These are phyloP conservation scores for Globisporangium yorkense DNA, from an alignment of 352 stramenopile species.

Conservation along the genomic window DNA sequence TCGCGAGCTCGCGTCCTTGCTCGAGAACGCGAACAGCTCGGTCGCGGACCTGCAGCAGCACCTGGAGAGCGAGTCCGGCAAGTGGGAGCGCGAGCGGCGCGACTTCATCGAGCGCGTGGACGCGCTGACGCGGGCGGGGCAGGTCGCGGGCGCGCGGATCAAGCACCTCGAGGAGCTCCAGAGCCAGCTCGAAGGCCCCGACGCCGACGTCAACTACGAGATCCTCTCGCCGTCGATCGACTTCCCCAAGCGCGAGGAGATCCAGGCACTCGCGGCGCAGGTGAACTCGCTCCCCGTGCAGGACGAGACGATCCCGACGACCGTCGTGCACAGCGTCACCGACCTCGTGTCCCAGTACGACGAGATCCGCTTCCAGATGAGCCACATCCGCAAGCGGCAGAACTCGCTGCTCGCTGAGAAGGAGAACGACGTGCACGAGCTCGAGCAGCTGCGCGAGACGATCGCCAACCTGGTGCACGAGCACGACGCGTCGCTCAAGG, in stretches of 20 bases:
- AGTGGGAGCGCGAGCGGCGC: constrained; percentile 9
- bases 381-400: constrained; percentile 17
- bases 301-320: background rate
- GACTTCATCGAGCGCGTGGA: constrained; percentile 14
- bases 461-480: constrained; percentile 11
- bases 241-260: constrained; percentile 39
- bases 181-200: constrained; percentile 28
- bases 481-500: constrained; percentile 5
- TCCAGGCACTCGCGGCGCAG: constrained; percentile 15
- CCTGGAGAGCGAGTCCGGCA: constrained; percentile 2
- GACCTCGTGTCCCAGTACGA: constrained; percentile 13
- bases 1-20: constrained; percentile 5
- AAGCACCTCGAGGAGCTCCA: constrained; percentile 29
- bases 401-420: constrained; percentile 15
- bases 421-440: constrained; percentile 13
- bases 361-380: constrained; percentile 17
- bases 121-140: constrained; percentile 15
- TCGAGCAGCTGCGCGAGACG: constrained; percentile 14
- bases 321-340: background rate
- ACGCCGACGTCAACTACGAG: constrained; percentile 35
- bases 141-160: constrained; percentile 22
- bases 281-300: constrained; percentile 8
- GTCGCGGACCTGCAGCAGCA: constrained; percentile 11
- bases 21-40: constrained; percentile 6
- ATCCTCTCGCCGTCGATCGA: constrained; percentile 42